phyloP scores from a whole-genome alignment of 768 basidiomycete species.

The Fomitopsis serialis region DNA sequence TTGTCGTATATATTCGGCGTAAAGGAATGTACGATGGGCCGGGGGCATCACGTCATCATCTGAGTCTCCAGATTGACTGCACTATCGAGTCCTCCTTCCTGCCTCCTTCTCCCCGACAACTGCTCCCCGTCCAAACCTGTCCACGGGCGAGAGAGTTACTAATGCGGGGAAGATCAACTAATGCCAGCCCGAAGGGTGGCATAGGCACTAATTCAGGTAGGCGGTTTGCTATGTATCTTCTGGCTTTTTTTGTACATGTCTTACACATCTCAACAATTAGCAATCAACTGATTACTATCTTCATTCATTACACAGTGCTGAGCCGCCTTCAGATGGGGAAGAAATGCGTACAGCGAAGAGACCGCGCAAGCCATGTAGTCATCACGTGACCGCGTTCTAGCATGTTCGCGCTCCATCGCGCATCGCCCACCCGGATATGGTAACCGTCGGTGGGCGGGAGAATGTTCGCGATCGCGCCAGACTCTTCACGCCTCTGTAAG shows the following conservation, averaged over 20 bases:
- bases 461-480: background rate
- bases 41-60: background rate
- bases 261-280: constrained; percentile 4
- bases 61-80: no score
- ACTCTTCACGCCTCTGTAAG: constrained; percentile 2
- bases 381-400: constrained; percentile 6
- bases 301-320: no score
- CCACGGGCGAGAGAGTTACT: constrained; percentile 19
- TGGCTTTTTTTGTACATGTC: constrained; percentile 15
- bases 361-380: no score
- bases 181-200: background rate
- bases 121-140: constrained; percentile 14
- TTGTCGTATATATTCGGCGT: no score
- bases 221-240: constrained; percentile 2
- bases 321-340: no score
- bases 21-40: no score
- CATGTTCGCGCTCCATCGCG: constrained; percentile 4
- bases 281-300: no score
- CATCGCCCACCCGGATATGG: background rate
- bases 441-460: constrained; percentile 3
- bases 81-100: no score
- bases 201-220: constrained; percentile 12
- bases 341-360: no score
- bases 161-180: constrained; percentile 18
- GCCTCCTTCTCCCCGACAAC: constrained; percentile 15